Conservation (phyloP, 2,329 filamentous ascomycete species). For the Penicillium olsonii region DNA sequence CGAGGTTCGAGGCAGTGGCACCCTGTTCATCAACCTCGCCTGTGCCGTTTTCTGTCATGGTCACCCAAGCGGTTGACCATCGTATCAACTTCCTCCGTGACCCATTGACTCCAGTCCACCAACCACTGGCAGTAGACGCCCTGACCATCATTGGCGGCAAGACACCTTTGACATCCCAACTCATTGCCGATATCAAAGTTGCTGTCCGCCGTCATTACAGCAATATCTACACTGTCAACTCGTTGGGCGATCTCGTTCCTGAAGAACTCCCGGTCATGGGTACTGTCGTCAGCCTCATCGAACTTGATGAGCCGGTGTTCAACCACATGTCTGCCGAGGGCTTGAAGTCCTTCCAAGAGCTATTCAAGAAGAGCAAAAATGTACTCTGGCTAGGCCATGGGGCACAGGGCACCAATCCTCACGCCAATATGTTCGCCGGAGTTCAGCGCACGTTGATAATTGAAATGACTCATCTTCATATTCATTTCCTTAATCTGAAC, state of each 20-base stretch:
- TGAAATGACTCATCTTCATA: constrained; percentile 23
- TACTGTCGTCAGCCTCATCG: constrained; percentile 21
- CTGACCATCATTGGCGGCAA: constrained; percentile 22
- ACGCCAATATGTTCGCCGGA: constrained; percentile 23
- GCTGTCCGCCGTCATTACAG: constrained; percentile 12
- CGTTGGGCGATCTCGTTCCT: constrained; percentile 11
- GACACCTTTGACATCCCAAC: constrained; percentile 3
- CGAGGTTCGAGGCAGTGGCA: constrained; percentile 26
- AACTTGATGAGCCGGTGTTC: constrained; percentile 32
- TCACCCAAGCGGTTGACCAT: constrained; percentile 37
- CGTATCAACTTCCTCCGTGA: constrained; percentile 27
- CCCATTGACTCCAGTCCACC: constrained; percentile 22
- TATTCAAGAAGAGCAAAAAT: constrained; percentile 22
- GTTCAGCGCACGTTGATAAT: constrained; percentile 21
- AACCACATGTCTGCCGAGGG: constrained; percentile 20
- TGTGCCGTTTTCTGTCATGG: constrained; percentile 28
- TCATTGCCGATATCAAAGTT: constrained; percentile 10
- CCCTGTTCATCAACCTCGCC: background rate
- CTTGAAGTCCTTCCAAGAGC: constrained; percentile 26
- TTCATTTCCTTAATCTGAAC: constrained; percentile 23
- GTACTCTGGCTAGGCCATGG: constrained; percentile 28
- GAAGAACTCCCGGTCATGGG: constrained; percentile 20
- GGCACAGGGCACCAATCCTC: constrained; percentile 23
- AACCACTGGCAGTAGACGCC: constrained; percentile 6
- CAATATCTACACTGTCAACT: constrained; percentile 4